Conservation (phyloP, 2,329 filamentous ascomycete genomes). For the Mariannaea sp. region DNA sequence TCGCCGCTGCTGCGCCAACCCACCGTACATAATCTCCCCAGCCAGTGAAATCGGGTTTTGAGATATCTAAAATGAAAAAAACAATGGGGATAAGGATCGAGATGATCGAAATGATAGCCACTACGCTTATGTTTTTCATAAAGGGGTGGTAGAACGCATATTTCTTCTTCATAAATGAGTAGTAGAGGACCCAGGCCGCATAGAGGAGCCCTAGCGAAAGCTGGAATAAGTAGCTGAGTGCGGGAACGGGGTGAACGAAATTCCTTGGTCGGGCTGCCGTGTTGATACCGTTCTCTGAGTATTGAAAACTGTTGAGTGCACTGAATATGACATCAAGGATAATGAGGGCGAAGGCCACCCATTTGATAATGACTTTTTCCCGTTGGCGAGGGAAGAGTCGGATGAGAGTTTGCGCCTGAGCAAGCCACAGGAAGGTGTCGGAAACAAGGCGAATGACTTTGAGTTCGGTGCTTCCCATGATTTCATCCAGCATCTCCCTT, state of each 20-base stretch:
- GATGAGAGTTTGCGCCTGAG: conserved; percentile 95
- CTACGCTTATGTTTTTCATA: conserved; percentile 86
- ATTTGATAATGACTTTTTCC: conserved; percentile 98
- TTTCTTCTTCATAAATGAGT: conserved; percentile 86
- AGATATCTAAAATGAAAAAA: conserved; percentile 91
- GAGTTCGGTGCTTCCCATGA: conserved; percentile 83
- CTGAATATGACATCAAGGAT: conserved; percentile 89
- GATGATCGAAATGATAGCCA: conserved; percentile 77
- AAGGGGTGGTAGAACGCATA: conserved; percentile 89
- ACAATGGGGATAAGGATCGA: conserved; percentile 88
- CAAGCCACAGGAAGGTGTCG: conserved; percentile 95
- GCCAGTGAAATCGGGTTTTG: conserved; percentile 80
- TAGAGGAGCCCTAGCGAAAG: conserved; percentile 85
- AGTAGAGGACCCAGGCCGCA: conserved; percentile 92
- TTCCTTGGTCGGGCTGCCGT: conserved; percentile 67
- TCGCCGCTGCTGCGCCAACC: conserved; percentile 93
- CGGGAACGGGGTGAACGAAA: conserved; percentile 89
- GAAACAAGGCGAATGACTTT: conserved; percentile 92
- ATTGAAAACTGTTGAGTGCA: conserved; percentile 83
- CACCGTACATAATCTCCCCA: conserved; percentile 97
- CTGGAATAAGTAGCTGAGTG: conserved; percentile 88
- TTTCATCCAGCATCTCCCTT: conserved; percentile 71
- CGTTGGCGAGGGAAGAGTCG: conserved; percentile 94
- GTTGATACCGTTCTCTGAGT: conserved; percentile 54
- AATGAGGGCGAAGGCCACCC: conserved; percentile 94